Evolutionary conservation across 805 yeast species (phyloP).

Genomic region (Kluyveromyces wickerhamii): DNA sequence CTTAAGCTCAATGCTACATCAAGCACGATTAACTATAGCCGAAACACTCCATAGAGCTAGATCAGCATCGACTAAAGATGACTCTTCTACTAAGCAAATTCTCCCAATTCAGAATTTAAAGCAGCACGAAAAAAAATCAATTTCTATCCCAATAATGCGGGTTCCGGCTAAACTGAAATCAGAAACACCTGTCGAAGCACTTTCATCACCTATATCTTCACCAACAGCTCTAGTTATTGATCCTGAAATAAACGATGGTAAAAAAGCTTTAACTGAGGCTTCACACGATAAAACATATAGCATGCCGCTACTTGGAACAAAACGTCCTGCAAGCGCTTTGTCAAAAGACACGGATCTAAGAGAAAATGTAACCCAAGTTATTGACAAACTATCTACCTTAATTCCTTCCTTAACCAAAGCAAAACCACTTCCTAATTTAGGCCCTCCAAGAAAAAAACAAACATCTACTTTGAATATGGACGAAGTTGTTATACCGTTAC

Average conservation of each 20-base stretch:
- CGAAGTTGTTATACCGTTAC: constrained; percentile 2
- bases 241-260: too few relatives aligned
- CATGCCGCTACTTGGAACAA: neutral
- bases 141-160: constrained; percentile 2
- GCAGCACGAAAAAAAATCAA: neutral
- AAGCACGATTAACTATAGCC: constrained; percentile 25
- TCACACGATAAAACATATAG: too few relatives aligned
- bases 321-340: neutral
- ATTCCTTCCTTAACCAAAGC: constrained; percentile 3
- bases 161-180: neutral
- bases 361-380: constrained; percentile 1
- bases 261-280: too few relatives aligned
- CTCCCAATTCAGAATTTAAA: neutral
- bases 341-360: neutral
- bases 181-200: constrained; percentile 1
- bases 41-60: constrained; percentile 18
- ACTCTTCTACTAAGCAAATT: constrained; percentile 9
- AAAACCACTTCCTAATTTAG: neutral
- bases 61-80: constrained; percentile 8
- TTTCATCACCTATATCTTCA: too few relatives aligned
- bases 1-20: constrained; percentile 23
- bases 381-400: constrained; percentile 4
- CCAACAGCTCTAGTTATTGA: too few relatives aligned
- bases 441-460: neutral
- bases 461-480: constrained; percentile 1